Percentiles rank a stretch among this genome's conserved stretches.
These are phyloP conservation scores for Hammondia hammondi DNA, from an alignment of 169 alveolate species.

Conservation along the genomic window DNA sequence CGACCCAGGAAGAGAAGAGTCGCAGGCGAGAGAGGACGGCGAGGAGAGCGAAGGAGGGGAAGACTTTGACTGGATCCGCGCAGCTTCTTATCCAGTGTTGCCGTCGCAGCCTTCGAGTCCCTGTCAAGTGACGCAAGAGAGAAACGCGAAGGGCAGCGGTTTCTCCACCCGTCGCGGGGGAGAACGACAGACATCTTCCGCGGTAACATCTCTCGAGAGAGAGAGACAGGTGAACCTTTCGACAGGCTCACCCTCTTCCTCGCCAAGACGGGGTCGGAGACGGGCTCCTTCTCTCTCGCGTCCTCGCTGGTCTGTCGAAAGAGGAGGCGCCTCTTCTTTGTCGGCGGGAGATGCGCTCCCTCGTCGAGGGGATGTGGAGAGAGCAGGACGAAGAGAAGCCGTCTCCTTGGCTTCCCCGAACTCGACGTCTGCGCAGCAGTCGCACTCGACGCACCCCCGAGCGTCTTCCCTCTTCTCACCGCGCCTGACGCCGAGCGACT, in stretches of 20 bases:
- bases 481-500: not conserved
- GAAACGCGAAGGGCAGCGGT: not conserved
- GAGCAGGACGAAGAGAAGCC: too few species aligned
- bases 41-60: not conserved
- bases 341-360: too few species aligned
- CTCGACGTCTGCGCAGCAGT: too few species aligned
- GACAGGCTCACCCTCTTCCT: not conserved
- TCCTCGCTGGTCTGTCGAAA: too few species aligned
- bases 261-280: too few species aligned
- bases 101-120: constrained; percentile 33
- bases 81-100: constrained; percentile 32
- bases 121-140: not conserved
- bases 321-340: too few species aligned
- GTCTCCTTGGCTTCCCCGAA: too few species aligned
- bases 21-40: not conserved
- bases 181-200: not conserved
- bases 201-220: not conserved
- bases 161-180: not conserved
- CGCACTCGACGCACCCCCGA: not conserved
- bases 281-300: too few species aligned
- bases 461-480: not conserved
- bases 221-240: not conserved
- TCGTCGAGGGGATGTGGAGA: too few species aligned
- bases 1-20: not conserved
- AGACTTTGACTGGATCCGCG: constrained; percentile 9